Evolutionary conservation across 768 basidiomycete genomes (phyloP), one percentile per base, ranked within the genome.

Genomic region (Mycena galericulata): DNA sequence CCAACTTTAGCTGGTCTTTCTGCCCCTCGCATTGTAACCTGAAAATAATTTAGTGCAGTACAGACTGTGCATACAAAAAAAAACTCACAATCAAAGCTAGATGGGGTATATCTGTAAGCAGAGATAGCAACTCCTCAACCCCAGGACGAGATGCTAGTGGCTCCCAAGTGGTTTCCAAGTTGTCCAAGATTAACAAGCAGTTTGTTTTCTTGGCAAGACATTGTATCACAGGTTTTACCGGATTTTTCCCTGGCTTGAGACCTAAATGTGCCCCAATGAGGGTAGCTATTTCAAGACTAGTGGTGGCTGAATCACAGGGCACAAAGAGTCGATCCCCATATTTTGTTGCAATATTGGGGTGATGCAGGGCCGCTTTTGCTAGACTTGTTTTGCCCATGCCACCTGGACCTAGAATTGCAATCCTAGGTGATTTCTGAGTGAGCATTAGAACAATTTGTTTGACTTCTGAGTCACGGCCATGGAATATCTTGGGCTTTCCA

Each of bases 221-320:
- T 11, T 58, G 43, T 1, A 46, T 18, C 29, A 58, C 57, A 0
- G 17, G 14, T 15, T 58, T 46, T 4, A 22, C 34, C 1, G 46
- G 43, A 30, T 57, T n/a, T 30, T 40, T 15, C 2, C 36, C 54
- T 1, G 54, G 38, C 17, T 40, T 41, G 10, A 55, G 18, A 1
- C 65, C 65, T 22, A 67, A 53, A 54, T 67, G 65, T 3, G 46
- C 46, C n/a, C 57, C 65, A 36, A 67, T 67, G 29, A 24, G 45
- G 18, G 22, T 2, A 24, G 50, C 32, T 14, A 67, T 49, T 8
- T 65, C 64, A 11, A 43, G 3, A 17, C 29, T 14, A 14, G 54
- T 46, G 5, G 8, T 18, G 8, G 36, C 24, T 3, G 41, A 38
- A 36, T 65, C 45, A 54, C 64, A 65, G 6, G 57, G 29, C 10